Percentiles rank a stretch among this genome's conserved stretches.
These are phyloP conservation scores for Colletotrichum chrysophilum DNA, from an alignment of 2,329 filamentous ascomycete species.

Conservation along the genomic window DNA sequence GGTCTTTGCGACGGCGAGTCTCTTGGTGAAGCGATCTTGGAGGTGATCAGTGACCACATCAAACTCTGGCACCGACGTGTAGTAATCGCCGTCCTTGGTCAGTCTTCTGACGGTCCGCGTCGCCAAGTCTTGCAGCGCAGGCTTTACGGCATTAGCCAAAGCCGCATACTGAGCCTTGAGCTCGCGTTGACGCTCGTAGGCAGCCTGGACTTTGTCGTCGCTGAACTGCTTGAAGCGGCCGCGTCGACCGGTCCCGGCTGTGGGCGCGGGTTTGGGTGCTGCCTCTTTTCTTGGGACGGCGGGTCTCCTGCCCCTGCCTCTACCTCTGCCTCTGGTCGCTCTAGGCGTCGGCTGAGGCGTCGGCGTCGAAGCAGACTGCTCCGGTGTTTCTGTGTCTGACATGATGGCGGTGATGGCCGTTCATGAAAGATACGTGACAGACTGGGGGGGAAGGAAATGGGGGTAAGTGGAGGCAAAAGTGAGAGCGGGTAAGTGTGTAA, in stretches of 20 bases:
- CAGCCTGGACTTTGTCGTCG: conserved; percentile 59
- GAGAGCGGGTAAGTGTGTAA: conserved; percentile 21
- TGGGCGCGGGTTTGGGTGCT: conserved; percentile 38
- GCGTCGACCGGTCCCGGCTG: conserved; percentile 43
- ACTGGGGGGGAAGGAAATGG: neutral
- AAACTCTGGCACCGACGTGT: conserved; percentile 61
- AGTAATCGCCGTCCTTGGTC: conserved; percentile 55
- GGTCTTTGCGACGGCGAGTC: conserved; percentile 33
- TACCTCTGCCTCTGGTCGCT: conserved; percentile 25
- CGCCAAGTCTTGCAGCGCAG: conserved; percentile 69
- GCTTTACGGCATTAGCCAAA: conserved; percentile 67
- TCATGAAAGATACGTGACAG: conserved; percentile 22
- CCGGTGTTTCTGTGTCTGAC: conserved; percentile 24
- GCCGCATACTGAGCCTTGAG: conserved; percentile 70
- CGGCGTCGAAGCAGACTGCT: conserved; percentile 21
- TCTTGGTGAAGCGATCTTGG: conserved; percentile 33
- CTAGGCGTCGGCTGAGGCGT: conserved; percentile 24
- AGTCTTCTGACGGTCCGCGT: conserved; percentile 64
- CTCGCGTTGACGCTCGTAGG: conserved; percentile 68
- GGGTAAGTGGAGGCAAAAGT: conserved; percentile 19
- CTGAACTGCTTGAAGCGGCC: conserved; percentile 62
- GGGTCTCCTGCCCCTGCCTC: conserved; percentile 22
- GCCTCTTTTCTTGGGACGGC: conserved; percentile 24
- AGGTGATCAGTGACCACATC: conserved; percentile 56
- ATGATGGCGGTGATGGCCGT: conserved; percentile 33